These are phyloP conservation scores for Excoecaria cochinchinensis DNA, from an alignment of 345 rosid species.

Conservation along the genomic window DNA sequence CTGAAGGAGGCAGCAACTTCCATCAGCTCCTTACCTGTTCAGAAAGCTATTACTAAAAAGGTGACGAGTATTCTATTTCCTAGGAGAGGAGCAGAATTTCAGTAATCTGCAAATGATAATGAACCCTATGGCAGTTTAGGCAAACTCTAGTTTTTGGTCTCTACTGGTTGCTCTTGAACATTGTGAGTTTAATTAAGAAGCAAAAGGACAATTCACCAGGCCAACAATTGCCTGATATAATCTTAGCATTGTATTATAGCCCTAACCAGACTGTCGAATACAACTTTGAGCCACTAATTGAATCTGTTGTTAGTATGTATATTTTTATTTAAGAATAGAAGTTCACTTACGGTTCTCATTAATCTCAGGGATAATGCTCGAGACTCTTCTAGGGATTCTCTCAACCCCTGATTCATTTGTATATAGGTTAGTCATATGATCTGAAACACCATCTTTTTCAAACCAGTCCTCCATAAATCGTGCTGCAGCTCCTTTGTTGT, in stretches of 20 bases:
- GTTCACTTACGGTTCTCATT: slow-evolving; percentile 46
- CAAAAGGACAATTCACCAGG: not conserved
- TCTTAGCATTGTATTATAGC: not conserved
- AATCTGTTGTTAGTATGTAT: not conserved
- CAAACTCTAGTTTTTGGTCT: not conserved
- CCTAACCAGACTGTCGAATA: not conserved
- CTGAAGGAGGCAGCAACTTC: slow-evolving; percentile 82
- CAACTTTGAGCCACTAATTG: not conserved
- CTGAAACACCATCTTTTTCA: slow-evolving; percentile 34
- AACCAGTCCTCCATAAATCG: slow-evolving; percentile 96
- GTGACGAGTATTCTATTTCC: not conserved
- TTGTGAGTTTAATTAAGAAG: not conserved
- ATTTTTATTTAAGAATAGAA: not conserved
- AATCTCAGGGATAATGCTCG: slow-evolving; percentile 47
- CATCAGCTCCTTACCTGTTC: slow-evolving; percentile 67
- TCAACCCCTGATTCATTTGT: slow-evolving; percentile 33
- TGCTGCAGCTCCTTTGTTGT: slow-evolving; percentile 96
- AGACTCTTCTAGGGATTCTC: slow-evolving; percentile 66
- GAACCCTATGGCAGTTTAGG: not conserved
- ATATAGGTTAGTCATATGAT: slow-evolving; percentile 24
- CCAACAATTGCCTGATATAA: not conserved
- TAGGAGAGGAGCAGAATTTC: not conserved
- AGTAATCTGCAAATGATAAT: not conserved
- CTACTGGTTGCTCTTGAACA: not conserved
- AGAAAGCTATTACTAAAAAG: slow-evolving; percentile 4